phyloP scores from a whole-genome alignment of 2,329 filamentous ascomycete species.

The Aspergillus sp. region DNA sequence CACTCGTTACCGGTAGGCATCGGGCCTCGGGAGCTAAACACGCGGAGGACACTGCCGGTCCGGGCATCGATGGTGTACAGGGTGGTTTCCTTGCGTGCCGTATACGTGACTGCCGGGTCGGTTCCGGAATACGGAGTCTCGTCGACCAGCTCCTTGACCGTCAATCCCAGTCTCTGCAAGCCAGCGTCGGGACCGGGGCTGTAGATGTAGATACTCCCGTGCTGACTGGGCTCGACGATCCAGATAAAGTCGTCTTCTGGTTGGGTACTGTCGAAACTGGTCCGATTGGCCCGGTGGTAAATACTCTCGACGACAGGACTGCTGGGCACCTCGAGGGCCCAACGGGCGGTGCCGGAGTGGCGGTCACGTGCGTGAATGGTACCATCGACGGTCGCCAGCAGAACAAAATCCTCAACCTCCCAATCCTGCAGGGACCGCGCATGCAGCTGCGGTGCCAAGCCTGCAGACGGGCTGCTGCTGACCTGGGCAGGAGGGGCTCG shows the following conservation, averaged over 20 bases:
- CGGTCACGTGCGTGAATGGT: conserved; percentile 86
- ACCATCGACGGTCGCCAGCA: conserved; percentile 99
- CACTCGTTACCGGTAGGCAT: conserved; percentile 68
- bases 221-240: conserved; percentile 85
- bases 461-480: conserved; percentile 50
- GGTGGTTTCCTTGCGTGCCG: conserved; percentile 81
- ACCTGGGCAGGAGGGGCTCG: conserved; percentile 80
- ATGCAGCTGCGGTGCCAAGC: conserved; percentile 73
- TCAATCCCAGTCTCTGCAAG: conserved; percentile 41
- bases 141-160: conserved; percentile 72
- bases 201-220: conserved; percentile 83
- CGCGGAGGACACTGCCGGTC: conserved; percentile 72
- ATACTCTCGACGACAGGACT: conserved; percentile 85
- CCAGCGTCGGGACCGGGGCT: conserved; percentile 52
- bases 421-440: conserved; percentile 98
- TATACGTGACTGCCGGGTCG: conserved; percentile 75
- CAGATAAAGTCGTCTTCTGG: conserved; percentile 80
- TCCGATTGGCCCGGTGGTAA: conserved; percentile 65
- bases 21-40: conserved; percentile 69
- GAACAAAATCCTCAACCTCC: conserved; percentile 99
- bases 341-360: conserved; percentile 72
- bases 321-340: conserved; percentile 70
- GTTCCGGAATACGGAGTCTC: conserved; percentile 68
- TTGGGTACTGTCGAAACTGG: conserved; percentile 49
- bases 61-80: conserved; percentile 83